A percentile compares a stretch with the other conserved stretches of the same genome.
phyloP scores from a whole-genome alignment of 768 basidiomycete genomes.

The Naganishia vishniacii region DNA sequence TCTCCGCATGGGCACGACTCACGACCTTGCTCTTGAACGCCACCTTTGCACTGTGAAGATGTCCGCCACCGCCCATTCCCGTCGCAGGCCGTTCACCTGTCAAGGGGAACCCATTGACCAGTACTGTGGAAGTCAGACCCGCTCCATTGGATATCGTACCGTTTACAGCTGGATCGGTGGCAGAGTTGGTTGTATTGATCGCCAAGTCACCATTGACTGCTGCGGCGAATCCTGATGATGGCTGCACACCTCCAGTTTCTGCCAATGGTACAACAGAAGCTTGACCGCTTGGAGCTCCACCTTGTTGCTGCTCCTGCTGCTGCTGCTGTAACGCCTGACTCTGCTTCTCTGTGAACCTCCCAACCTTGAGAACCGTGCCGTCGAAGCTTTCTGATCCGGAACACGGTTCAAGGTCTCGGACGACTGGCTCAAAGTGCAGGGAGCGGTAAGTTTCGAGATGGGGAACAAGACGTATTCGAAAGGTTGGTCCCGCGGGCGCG shows the following conservation, averaged over 20 bases:
- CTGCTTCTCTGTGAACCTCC: slow-evolving; percentile 76
- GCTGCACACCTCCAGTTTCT: too few species aligned
- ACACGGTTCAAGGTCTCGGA: slow-evolving; percentile 63
- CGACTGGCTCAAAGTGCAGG: slow-evolving; percentile 85
- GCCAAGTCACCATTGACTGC: slow-evolving; percentile 9
- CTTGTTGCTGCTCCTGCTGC: slow-evolving; percentile 14
- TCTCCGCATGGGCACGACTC: slow-evolving; percentile 86
- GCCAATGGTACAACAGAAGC: too few species aligned
- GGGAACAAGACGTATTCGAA: slow-evolving; percentile 88
- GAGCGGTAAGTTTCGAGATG: slow-evolving; percentile 86
- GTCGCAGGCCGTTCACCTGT: slow-evolving; percentile 18
- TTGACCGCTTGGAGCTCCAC: not conserved
- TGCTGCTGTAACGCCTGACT: slow-evolving; percentile 9
- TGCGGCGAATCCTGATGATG: slow-evolving; percentile 20
- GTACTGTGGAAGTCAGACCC: not conserved
- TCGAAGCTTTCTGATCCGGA: slow-evolving; percentile 26
- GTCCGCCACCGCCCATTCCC: slow-evolving; percentile 47
- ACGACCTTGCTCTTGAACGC: slow-evolving; percentile 96
- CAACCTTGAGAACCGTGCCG: slow-evolving; percentile 62
- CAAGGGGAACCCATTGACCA: slow-evolving; percentile 18
- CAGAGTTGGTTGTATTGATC: slow-evolving; percentile 8
- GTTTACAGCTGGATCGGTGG: slow-evolving; percentile 8
- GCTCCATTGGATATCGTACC: not conserved
- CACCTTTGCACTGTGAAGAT: slow-evolving; percentile 66
- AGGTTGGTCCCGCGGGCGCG: slow-evolving; percentile 46